These are phyloP conservation scores for Aquilaria malaccensis DNA, from an alignment of 345 rosid genomes.

Conservation along the genomic window DNA sequence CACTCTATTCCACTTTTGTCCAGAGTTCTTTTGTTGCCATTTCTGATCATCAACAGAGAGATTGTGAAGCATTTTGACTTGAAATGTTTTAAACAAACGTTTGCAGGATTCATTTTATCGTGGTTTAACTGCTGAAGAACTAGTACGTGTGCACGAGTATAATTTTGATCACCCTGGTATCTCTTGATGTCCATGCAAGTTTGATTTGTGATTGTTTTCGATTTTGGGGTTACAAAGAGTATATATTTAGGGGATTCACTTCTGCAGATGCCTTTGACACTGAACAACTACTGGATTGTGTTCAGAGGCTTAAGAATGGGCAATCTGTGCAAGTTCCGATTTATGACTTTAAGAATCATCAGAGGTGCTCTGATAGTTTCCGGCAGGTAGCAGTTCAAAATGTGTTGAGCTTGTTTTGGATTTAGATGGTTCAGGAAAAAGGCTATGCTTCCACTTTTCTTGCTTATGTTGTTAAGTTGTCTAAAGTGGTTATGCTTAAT, in stretches of 20 bases:
- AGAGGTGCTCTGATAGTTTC: slow-evolving; percentile 65
- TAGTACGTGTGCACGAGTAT: slow-evolving; percentile 69
- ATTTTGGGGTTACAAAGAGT: no score
- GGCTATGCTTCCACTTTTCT: no score
- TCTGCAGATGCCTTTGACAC: slow-evolving; percentile 82
- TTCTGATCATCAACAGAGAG: no score
- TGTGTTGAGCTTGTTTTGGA: neutral
- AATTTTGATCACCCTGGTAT: slow-evolving; percentile 95
- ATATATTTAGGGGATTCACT: neutral
- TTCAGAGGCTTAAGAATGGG: slow-evolving; percentile 52
- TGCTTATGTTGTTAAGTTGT: no score
- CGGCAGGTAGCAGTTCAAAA: slow-evolving; percentile 47
- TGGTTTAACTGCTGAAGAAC: slow-evolving; percentile 75
- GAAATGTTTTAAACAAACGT: neutral
- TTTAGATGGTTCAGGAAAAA: neutral
- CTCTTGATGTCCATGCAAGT: neutral
- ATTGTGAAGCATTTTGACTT: no score
- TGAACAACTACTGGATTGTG: slow-evolving; percentile 81
- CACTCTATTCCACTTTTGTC: no score
- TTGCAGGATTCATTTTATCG: slow-evolving; percentile 85
- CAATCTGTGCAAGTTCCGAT: slow-evolving; percentile 75
- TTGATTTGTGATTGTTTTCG: neutral
- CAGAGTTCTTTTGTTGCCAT: neutral
- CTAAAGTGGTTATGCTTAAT: no score
- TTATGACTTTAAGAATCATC: slow-evolving; percentile 81